These are phyloP conservation scores for Naganishia liquefaciens DNA, from an alignment of 1,284 basidiomycete species.

Conservation along the genomic window DNA sequence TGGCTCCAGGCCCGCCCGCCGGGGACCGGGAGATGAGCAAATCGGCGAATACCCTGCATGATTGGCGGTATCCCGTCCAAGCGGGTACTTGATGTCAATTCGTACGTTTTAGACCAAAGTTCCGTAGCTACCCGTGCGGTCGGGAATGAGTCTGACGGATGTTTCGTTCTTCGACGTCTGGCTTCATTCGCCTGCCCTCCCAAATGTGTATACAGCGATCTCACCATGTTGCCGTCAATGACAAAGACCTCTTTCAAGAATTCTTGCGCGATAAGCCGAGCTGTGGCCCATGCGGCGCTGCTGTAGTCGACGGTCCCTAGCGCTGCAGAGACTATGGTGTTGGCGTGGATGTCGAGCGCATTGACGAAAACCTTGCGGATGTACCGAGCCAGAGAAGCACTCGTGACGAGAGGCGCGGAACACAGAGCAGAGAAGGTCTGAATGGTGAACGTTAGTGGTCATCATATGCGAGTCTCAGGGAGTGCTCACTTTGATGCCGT, in stretches of 20 bases:
- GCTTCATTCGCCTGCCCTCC: slow-evolving; percentile 41
- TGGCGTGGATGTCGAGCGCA: slow-evolving; percentile 50
- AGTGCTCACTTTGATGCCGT: slow-evolving; percentile 63
- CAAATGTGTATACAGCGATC: slow-evolving; percentile 39
- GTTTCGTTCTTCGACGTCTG: slow-evolving; percentile 33
- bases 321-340: slow-evolving; percentile 63
- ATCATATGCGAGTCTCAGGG: neutral
- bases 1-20: slow-evolving; percentile 49
- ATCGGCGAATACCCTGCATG: slow-evolving; percentile 61
- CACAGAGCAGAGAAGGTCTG: slow-evolving; percentile 12
- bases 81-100: slow-evolving; percentile 63
- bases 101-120: slow-evolving; percentile 70
- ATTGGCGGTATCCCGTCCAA: slow-evolving; percentile 62
- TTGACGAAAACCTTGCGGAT: slow-evolving; percentile 35
- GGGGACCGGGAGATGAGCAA: slow-evolving; percentile 68
- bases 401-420: slow-evolving; percentile 4
- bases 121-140: slow-evolving; percentile 57
- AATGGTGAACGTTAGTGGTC: neutral
- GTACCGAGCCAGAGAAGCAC: slow-evolving; percentile 16
- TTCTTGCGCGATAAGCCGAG: slow-evolving; percentile 46
- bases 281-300: slow-evolving; percentile 39
- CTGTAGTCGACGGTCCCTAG: slow-evolving; percentile 56
- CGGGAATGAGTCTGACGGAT: slow-evolving; percentile 39
- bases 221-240: slow-evolving; percentile 47
- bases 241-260: slow-evolving; percentile 50